Evolutionary conservation across 2,329 filamentous ascomycete species (phyloP).

Genomic region (Talaromyces sp.): DNA sequence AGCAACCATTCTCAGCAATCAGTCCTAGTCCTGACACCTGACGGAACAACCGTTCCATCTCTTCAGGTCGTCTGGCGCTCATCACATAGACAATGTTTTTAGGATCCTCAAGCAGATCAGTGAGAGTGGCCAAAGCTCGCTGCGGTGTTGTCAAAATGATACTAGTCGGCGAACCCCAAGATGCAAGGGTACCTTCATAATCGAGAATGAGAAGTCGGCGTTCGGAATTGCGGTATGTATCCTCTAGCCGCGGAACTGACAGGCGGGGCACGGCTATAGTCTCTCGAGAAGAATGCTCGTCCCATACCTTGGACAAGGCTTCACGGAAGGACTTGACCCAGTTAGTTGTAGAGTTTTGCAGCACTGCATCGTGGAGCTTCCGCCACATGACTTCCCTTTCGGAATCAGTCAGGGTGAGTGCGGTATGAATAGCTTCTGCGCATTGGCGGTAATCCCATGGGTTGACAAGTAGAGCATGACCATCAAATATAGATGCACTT

Average conservation of each 20-base stretch:
- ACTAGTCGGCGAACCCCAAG: conserved; percentile 77
- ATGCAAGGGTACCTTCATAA: conserved; percentile 88
- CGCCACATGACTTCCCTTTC: conserved; percentile 74
- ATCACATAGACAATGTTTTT: conserved; percentile 89
- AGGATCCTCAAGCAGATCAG: conserved; percentile 74
- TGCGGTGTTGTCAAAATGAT: conserved; percentile 85
- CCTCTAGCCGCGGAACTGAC: conserved; percentile 61
- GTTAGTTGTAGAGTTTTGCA: conserved; percentile 75
- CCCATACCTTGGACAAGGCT: conserved; percentile 70
- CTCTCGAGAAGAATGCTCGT: conserved; percentile 79
- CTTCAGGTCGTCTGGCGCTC: conserved; percentile 82
- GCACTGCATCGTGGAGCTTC: conserved; percentile 68
- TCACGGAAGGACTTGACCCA: conserved; percentile 78
- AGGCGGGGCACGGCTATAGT: conserved; percentile 83
- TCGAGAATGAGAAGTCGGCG: conserved; percentile 84
- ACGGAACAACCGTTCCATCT: conserved; percentile 81
- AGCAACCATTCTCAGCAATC: conserved; percentile 93
- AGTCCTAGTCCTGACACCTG: conserved; percentile 79
- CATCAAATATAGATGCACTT: conserved; percentile 78
- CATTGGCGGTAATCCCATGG: conserved; percentile 93
- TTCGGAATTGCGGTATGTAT: conserved; percentile 63
- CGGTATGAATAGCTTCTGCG: conserved; percentile 77
- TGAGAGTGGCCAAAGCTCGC: conserved; percentile 76
- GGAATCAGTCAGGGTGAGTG: conserved; percentile 72
- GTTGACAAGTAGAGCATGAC: conserved; percentile 80